phyloP scores from a whole-genome alignment of 2,329 filamentous ascomycete species.

The Colletotrichum sp. region DNA sequence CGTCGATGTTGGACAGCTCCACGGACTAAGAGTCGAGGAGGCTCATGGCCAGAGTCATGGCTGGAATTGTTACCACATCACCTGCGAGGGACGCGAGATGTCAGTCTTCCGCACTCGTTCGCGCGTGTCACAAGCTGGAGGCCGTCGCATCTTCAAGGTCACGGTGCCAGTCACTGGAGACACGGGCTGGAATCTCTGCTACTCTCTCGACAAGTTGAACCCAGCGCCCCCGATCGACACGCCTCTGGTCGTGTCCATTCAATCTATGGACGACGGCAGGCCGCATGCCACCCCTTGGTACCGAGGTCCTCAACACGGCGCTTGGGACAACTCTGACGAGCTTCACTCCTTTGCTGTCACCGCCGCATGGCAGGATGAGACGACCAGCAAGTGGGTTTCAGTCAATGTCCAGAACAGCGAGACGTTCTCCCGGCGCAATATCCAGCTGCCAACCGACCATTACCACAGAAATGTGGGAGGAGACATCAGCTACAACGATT shows the following conservation, averaged over 20 bases:
- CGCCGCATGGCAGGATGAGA: background rate
- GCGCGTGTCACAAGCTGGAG: too few relatives aligned
- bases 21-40: background rate
- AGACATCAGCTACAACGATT: background rate
- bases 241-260: background rate
- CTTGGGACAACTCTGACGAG: background rate
- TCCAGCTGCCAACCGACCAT: background rate
- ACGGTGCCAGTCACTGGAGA: background rate
- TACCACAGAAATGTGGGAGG: background rate
- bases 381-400: background rate
- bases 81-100: background rate
- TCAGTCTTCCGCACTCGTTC: background rate
- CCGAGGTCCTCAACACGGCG: background rate
- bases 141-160: background rate
- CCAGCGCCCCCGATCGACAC: background rate
- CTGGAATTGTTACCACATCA: background rate
- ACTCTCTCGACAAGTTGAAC: background rate
- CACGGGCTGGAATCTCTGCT: background rate
- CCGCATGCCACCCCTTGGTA: background rate
- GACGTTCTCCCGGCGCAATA: background rate
- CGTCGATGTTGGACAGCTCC: background rate
- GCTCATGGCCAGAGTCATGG: background rate
- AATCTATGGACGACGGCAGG: background rate
- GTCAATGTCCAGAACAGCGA: background rate
- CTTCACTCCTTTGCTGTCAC: background rate